Evolutionary conservation across 2,329 filamentous ascomycete genomes (phyloP).

Genomic region (Monosporascus cannonballus): DNA sequence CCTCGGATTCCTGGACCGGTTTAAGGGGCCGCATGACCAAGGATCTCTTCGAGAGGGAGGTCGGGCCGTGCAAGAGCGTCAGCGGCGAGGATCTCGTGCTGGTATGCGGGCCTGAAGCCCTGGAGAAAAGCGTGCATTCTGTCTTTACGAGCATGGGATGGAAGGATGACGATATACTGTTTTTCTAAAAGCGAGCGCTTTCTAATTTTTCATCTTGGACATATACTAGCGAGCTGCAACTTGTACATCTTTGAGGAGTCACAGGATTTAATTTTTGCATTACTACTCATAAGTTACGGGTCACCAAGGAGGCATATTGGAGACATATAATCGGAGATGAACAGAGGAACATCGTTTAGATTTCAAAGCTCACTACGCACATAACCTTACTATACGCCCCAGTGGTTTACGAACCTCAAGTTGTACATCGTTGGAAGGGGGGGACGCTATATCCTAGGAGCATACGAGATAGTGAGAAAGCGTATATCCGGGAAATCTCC

Average conservation of each 20-base stretch:
- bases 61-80: constrained; percentile 31
- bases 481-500: too few relatives aligned
- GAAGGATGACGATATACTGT: constrained; percentile 65
- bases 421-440: neutral
- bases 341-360: neutral
- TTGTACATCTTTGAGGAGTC: neutral
- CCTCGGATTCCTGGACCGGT: constrained; percentile 60
- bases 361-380: neutral
- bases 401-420: neutral
- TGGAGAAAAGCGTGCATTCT: constrained; percentile 58
- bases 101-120: constrained; percentile 69
- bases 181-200: constrained; percentile 52
- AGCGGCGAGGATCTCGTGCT: constrained; percentile 57
- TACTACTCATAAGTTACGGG: neutral
- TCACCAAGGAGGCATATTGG: neutral
- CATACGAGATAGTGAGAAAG: too few relatives aligned
- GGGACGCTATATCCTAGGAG: too few relatives aligned
- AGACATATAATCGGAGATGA: neutral
- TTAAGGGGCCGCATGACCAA: constrained; percentile 59
- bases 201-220: neutral
- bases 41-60: constrained; percentile 55
- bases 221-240: neutral
- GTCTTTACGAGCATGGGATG: constrained; percentile 57
- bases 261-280: neutral
- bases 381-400: too few relatives aligned